Percentiles rank a stretch among this genome's conserved stretches.
Conservation (phyloP, 305 asterid genomes). For the Fraxinus floribunda region DNA sequence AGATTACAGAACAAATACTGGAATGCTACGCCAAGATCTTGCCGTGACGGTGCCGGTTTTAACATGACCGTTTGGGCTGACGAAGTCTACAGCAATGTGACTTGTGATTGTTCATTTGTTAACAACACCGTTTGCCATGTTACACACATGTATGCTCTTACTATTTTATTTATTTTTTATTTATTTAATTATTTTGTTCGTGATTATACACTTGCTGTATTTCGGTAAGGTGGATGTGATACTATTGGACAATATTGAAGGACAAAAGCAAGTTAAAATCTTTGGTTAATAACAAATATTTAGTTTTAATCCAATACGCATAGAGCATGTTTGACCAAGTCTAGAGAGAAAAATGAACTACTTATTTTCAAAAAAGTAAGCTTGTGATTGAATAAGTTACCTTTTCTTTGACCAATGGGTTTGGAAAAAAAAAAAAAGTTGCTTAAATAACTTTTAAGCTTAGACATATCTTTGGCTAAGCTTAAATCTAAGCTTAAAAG, state of each 20-base stretch:
- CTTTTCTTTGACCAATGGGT: neutral
- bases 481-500: neutral
- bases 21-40: slow-evolving; percentile 50
- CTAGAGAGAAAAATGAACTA: neutral
- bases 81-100: slow-evolving; percentile 31
- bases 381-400: neutral
- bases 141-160: slow-evolving; percentile 58
- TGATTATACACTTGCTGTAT: neutral
- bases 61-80: slow-evolving; percentile 28
- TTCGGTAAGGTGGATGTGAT: neutral
- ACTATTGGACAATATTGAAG: neutral
- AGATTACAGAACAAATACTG: slow-evolving; percentile 54
- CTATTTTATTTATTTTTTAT: neutral
- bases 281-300: neutral
- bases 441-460: neutral
- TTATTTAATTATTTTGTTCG: neutral
- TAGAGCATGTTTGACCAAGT: neutral
- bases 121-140: slow-evolving; percentile 63
- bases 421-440: neutral
- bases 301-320: neutral
- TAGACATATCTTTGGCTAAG: neutral
- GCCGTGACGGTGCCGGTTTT: slow-evolving; percentile 40
- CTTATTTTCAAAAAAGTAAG: neutral
- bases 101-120: slow-evolving; percentile 61
- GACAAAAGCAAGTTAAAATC: neutral